These are phyloP conservation scores for Malus sylvestris DNA, from an alignment of 306 rosid species.

Conservation along the genomic window DNA sequence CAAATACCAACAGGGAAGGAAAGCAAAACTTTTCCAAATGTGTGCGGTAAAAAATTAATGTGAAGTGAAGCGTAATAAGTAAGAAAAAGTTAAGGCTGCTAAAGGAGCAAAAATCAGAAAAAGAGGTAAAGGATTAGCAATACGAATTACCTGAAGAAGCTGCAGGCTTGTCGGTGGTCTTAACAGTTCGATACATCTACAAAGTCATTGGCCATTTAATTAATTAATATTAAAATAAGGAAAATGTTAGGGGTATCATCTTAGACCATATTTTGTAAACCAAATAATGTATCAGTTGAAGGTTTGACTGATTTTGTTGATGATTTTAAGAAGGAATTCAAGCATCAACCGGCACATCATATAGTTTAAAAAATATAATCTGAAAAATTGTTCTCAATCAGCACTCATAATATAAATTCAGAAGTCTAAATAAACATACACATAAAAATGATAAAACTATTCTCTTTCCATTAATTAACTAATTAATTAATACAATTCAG, in stretches of 20 bases:
- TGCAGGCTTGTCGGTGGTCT: constrained; percentile 90
- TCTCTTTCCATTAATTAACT: neutral
- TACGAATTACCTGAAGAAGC: constrained; percentile 91
- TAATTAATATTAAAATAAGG: neutral
- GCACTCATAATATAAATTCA: neutral
- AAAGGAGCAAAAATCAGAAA: neutral
- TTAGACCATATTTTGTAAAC: too few relatives aligned
- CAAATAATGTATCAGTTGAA: too few relatives aligned
- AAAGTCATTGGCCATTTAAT: constrained; percentile 1
- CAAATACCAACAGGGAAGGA: neutral
- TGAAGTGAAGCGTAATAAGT: neutral
- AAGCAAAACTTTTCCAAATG: neutral
- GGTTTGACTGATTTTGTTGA: too few relatives aligned
- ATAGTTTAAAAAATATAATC: too few relatives aligned
- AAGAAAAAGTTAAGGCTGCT: neutral
- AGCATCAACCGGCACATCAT: too few relatives aligned
- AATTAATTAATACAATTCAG: neutral
- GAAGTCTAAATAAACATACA: neutral
- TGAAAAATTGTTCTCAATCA: too few relatives aligned
- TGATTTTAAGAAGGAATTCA: too few relatives aligned
- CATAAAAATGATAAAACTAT: neutral
- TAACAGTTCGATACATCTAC: constrained; percentile 96
- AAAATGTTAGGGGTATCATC: too few relatives aligned
- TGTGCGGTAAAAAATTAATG: neutral
- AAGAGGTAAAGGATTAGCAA: constrained; percentile 30